phyloP scores from a whole-genome alignment of 768 basidiomycete species.

The Melanogaster broomeanus region DNA sequence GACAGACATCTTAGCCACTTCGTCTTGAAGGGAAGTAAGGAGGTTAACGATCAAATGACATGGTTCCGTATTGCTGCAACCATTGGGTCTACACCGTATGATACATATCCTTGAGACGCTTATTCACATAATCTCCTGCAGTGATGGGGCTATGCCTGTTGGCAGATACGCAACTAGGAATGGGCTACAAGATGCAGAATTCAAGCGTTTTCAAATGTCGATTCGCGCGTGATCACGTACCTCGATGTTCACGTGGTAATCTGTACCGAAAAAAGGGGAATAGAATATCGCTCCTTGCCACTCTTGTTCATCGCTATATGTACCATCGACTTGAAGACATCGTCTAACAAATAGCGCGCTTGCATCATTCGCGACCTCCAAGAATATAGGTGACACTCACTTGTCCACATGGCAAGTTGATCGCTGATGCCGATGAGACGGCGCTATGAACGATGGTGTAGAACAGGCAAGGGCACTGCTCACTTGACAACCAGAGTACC shows the following conservation, averaged over 20 bases:
- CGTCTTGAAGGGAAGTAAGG: too few relatives aligned
- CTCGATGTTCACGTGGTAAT: slow-evolving; percentile 81
- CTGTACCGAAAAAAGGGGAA: slow-evolving; percentile 92
- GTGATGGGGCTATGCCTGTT: slow-evolving; percentile 65
- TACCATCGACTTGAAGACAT: slow-evolving; percentile 86
- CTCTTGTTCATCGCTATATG: slow-evolving; percentile 84
- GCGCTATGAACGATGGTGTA: slow-evolving; percentile 28
- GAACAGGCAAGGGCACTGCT: slow-evolving; percentile 9
- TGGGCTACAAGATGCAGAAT: slow-evolving; percentile 26
- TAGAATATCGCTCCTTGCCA: slow-evolving; percentile 73
- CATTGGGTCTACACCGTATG: neutral
- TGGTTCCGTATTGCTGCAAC: too few relatives aligned
- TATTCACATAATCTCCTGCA: slow-evolving; percentile 84
- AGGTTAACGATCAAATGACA: too few relatives aligned
- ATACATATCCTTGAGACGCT: slow-evolving; percentile 56
- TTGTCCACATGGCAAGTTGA: slow-evolving; percentile 88
- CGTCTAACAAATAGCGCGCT: slow-evolving; percentile 50
- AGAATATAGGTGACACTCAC: slow-evolving; percentile 37
- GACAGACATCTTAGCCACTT: too few relatives aligned
- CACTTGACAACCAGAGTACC: slow-evolving; percentile 89
- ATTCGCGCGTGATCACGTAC: slow-evolving; percentile 38
- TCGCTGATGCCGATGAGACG: slow-evolving; percentile 66
- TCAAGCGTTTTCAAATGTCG: neutral
- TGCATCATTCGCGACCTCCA: neutral
- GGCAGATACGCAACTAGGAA: slow-evolving; percentile 50